Evolutionary conservation across 352 stramenopile genomes (phyloP).

Genomic region (Globisporangium polare): DNA sequence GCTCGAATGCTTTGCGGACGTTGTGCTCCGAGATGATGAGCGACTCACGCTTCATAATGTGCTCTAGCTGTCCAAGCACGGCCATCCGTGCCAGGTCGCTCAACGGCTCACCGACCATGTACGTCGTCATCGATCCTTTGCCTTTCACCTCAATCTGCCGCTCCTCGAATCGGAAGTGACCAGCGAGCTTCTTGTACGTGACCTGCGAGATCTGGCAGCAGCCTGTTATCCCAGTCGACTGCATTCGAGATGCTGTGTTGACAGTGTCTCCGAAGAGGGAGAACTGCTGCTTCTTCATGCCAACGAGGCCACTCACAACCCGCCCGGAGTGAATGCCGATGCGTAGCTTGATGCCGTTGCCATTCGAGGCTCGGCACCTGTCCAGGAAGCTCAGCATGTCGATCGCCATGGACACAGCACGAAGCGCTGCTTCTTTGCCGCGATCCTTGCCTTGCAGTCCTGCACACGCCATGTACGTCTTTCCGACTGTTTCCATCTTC

Average conservation of each 20-base stretch:
- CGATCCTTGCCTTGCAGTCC: slow-evolving; percentile 82
- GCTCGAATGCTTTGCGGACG: slow-evolving; percentile 40
- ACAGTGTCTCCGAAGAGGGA: slow-evolving; percentile 93
- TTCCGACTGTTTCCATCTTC: slow-evolving; percentile 93
- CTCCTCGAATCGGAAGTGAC: slow-evolving; percentile 76
- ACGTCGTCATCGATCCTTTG: slow-evolving; percentile 83
- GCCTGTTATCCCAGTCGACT: slow-evolving; percentile 80
- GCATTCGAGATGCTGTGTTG: slow-evolving; percentile 88
- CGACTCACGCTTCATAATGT: slow-evolving; percentile 68
- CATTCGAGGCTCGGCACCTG: slow-evolving; percentile 69
- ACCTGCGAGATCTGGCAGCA: slow-evolving; percentile 79
- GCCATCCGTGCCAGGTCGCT: slow-evolving; percentile 59
- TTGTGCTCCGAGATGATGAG: slow-evolving; percentile 44
- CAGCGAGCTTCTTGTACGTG: slow-evolving; percentile 77
- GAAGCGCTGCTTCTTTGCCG: slow-evolving; percentile 66
- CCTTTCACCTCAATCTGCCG: slow-evolving; percentile 83
- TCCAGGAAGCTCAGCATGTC: slow-evolving; percentile 73
- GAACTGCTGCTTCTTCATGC: slow-evolving; percentile 92
- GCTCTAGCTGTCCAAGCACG: slow-evolving; percentile 56
- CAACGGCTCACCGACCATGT: slow-evolving; percentile 70
- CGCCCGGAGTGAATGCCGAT: slow-evolving; percentile 90
- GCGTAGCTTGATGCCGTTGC: slow-evolving; percentile 84
- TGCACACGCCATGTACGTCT: slow-evolving; percentile 89
- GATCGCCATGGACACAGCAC: slow-evolving; percentile 68
- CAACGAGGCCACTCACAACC: slow-evolving; percentile 86